Base-by-base conservation (phyloP, 139 green algal species). In the Chlamydomonas sphaeroides region DNA sequence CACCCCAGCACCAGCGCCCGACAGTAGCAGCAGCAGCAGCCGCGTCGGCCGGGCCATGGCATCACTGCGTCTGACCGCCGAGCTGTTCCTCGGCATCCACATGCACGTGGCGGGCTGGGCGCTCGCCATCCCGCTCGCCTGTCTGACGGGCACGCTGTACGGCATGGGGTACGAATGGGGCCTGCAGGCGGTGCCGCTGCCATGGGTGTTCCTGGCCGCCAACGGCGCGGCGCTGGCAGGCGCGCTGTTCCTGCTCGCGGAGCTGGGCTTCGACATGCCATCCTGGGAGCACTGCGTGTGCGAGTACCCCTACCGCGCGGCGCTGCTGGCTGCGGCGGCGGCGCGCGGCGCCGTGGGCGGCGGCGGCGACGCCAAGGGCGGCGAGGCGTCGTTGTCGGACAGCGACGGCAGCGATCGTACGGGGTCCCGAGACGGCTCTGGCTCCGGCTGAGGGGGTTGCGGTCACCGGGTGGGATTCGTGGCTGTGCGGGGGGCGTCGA, bases 281-380 rank as follows among this genome's bases (percentile, higher is more conserved):
- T 25, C 62, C 2, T 82, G 75, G 75, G 62, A 65, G 62, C 23
- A 49, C 25, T 42, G 42, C n/a, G 75, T 82, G 75, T 82, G 75
- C 33, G 36, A 25, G 25, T 62, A 62, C 25, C 56, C 56, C 1
- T 62, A 62, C 23, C 18, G 18, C 17, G 25, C n/a, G 56, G 56
- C 56, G 56, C 23, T 62, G 2, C 56, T 21, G 2, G 56, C 56
- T 1, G 56, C 56, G 20, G 56, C 56, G 1, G 25, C 10, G 56
- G 23, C 56, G 17, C 25, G 49, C 18, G 18, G 49, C 49, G 49
- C 49, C n/a, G n/a, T n/a, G n/a, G n/a, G n/a, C n/a, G n/a, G n/a
- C n/a, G n/a, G n/a, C n/a, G n/a, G n/a, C n/a, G n/a, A n/a, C n/a
- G n/a, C n/a, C n/a, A n/a, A n/a, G n/a, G n/a, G n/a, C n/a, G n/a